A percentile compares a stretch with the other conserved stretches of the same genome.
phyloP scores from a whole-genome alignment of 495 filamentous ascomycete genomes.

The Sordaria brevicollis region DNA sequence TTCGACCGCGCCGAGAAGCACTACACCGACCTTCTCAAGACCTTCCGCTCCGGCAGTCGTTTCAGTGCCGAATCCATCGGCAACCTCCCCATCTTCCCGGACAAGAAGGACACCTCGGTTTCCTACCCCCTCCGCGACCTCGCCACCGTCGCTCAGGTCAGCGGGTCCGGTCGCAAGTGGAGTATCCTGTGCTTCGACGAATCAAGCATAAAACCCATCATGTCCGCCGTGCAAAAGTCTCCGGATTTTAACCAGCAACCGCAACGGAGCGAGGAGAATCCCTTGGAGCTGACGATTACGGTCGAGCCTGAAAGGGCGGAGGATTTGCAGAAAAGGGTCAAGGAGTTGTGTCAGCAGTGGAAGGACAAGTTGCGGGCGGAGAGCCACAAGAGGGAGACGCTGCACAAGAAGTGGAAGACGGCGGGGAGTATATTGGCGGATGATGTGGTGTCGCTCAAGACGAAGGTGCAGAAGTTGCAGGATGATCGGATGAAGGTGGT shows the following conservation, averaged over 20 bases:
- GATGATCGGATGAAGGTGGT: conserved; percentile 59
- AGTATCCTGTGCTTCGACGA: conserved; percentile 47
- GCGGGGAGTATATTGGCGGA: conserved; percentile 51
- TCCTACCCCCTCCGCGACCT: conserved; percentile 56
- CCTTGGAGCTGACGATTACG: conserved; percentile 59
- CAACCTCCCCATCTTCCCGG: conserved; percentile 48
- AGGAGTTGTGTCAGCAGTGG: conserved; percentile 48
- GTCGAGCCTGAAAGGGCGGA: conserved; percentile 55
- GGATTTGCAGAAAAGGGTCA: conserved; percentile 47
- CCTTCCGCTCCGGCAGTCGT: conserved; percentile 47
- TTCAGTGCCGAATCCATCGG: conserved; percentile 62
- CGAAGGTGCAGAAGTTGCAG: conserved; percentile 64
- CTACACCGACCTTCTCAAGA: conserved; percentile 52
- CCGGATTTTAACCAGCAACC: conserved; percentile 60
- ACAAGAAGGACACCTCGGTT: conserved; percentile 31
- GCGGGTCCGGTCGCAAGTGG: conserved; percentile 56
- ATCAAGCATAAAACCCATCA: conserved; percentile 59
- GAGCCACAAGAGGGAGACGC: conserved; percentile 47
- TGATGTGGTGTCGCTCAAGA: conserved; percentile 55
- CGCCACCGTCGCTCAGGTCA: conserved; percentile 65
- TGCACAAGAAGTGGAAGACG: conserved; percentile 55
- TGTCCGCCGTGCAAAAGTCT: conserved; percentile 57
- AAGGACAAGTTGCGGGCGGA: conserved; percentile 46
- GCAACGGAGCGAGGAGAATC: conserved; percentile 55
- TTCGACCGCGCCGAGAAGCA: conserved; percentile 46